Base-by-base conservation (phyloP, 2,329 filamentous ascomycete genomes). In the Pochonia chlamydosporia region DNA sequence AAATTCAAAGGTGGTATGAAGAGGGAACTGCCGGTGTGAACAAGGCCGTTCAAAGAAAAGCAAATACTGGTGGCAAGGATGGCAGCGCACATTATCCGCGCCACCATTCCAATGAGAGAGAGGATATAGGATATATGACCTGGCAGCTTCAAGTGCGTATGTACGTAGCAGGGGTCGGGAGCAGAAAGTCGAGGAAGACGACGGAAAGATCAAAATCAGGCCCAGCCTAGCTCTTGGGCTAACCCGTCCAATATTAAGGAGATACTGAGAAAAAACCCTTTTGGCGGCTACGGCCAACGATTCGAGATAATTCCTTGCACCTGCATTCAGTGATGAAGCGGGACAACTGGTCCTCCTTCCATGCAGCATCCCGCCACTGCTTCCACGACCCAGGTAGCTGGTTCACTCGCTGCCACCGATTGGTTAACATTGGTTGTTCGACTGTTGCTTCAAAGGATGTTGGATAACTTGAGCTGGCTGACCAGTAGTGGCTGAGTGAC, bases 41-140 rank as follows among this genome's bases (percentile, higher is more conserved):
- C 23, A 44, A 18, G 35, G 36, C 28, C 26, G n/a, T n/a, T n/a
- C n/a, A n/a, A 13, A 21, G 41, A 42, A 36, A 48, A 40, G 39
- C 39, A 41, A 35, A 30, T 40, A 48, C 43, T 44, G 35, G 36
- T 16, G 42, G 21, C 42, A 48, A 44, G 21, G 36, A 48, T 48
- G 46, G 9, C 33, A 43, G 33, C 33, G 18, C 20, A 23, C 23
- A 14, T n/a, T 30, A 23, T 33, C 40, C 33, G 21, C 16, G 28
- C 37, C 23, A 41, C 26, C 42, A 25, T 21, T 30, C 20, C 37
- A 40, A 23, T 24, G 30, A 18, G 23, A 23, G 9, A 36, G 26
- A n/a, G 25, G 5, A 24, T n/a, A 16, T 13, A 16, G 30, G 13
- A 25, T 44, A 14, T 37, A 30, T 44, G 28, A 30, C 25, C 13